Conservation (phyloP, 192 early-diverging fungal species). For the Coemansia sp. region DNA sequence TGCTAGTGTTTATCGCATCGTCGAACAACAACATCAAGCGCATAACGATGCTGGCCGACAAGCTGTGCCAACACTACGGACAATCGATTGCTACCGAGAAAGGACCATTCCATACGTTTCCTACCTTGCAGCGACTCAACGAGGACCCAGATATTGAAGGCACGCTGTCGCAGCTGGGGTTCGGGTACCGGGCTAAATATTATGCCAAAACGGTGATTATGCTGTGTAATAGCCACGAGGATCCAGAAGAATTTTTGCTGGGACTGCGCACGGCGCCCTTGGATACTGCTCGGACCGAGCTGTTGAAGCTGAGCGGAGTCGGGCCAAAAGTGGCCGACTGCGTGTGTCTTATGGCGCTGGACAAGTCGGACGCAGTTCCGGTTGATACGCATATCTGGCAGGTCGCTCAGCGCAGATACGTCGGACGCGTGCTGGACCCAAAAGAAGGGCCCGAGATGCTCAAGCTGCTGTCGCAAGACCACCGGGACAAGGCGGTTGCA, state of each 20-base stretch:
- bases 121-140: slow-evolving; percentile 58
- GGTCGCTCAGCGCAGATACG: slow-evolving; percentile 85
- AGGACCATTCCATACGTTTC: slow-evolving; percentile 67
- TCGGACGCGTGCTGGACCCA: slow-evolving; percentile 9
- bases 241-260: slow-evolving; percentile 62
- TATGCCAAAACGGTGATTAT: slow-evolving; percentile 69
- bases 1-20: slow-evolving; percentile 91
- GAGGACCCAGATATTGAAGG: slow-evolving; percentile 59
- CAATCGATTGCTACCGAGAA: slow-evolving; percentile 28
- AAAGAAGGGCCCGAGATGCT: neutral
- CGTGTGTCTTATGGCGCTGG: slow-evolving; percentile 87
- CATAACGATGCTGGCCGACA: slow-evolving; percentile 65
- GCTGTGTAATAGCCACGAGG: slow-evolving; percentile 52
- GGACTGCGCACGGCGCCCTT: slow-evolving; percentile 60
- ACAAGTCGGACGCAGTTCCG: slow-evolving; percentile 77
- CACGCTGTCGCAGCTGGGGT: slow-evolving; percentile 72
- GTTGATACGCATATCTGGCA: slow-evolving; percentile 98
- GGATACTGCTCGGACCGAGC: slow-evolving; percentile 40
- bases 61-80: slow-evolving; percentile 39
- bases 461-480: slow-evolving; percentile 3
- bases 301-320: slow-evolving; percentile 76
- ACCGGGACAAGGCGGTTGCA: slow-evolving; percentile 6
- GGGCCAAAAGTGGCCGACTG: slow-evolving; percentile 99
- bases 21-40: slow-evolving; percentile 93
- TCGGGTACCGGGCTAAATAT: slow-evolving; percentile 95